A percentile compares a stretch with the other conserved stretches of the same genome.
These are phyloP conservation scores for Fusarium secorum DNA, from an alignment of 2,329 filamentous ascomycete species.

Conservation along the genomic window DNA sequence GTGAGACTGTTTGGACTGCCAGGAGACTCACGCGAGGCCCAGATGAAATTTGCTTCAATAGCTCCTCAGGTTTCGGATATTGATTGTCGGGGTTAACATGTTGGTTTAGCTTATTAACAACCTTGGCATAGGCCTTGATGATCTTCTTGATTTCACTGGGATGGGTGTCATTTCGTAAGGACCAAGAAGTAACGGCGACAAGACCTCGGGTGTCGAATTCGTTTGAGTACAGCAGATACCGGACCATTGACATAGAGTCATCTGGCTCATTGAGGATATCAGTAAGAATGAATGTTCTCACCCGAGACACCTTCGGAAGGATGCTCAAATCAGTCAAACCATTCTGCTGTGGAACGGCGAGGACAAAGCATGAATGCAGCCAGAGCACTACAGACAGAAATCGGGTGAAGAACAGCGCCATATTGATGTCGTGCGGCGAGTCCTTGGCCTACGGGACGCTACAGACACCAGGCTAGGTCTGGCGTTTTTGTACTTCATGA, in stretches of 20 bases:
- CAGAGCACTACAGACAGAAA: not conserved
- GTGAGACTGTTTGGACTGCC: accelerated
- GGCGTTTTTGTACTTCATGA: not conserved
- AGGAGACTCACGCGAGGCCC: not conserved
- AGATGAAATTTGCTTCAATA: not conserved
- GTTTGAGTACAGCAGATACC: slow-evolving; percentile 11
- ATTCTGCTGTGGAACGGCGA: not conserved
- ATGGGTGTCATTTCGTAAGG: not conserved
- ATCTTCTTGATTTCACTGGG: slow-evolving; percentile 4
- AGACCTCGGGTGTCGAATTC: slow-evolving; percentile 6
- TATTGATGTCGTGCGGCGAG: not conserved
- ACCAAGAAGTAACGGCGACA: slow-evolving; percentile 8
- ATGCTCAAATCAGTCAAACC: not conserved
- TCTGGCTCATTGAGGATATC: slow-evolving; percentile 14
- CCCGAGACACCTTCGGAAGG: not conserved
- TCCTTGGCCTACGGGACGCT: too few relatives aligned
- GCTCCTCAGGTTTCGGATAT: not conserved
- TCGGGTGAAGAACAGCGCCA: not conserved
- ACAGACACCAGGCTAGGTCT: not conserved
- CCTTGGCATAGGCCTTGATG: not conserved
- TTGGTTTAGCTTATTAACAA: slow-evolving; percentile 10
- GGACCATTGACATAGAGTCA: slow-evolving; percentile 13
- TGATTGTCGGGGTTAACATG: slow-evolving; percentile 5
- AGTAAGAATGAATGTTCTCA: slow-evolving; percentile 4
- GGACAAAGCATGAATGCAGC: not conserved